Conservation (phyloP, 1,139 yeast genomes). For the Torulaspora globosa region DNA sequence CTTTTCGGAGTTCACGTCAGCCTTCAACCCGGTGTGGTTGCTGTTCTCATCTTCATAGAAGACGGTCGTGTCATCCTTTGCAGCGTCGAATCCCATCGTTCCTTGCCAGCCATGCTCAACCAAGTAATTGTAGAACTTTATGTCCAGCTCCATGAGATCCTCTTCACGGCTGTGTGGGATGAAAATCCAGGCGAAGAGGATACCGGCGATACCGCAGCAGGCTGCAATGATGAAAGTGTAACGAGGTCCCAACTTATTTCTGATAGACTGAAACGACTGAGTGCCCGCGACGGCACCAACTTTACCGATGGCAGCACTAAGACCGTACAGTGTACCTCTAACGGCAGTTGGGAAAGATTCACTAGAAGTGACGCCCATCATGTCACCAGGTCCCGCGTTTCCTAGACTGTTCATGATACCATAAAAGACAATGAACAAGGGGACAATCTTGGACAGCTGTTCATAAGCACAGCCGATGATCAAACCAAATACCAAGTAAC, state of each 20-base stretch:
- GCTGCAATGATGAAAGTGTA: constrained; percentile 63
- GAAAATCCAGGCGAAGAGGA: constrained; percentile 54
- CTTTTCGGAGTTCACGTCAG: constrained; percentile 1
- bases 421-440: constrained; percentile 54
- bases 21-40: not conserved
- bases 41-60: not conserved
- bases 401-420: constrained; percentile 59
- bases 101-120: constrained; percentile 67
- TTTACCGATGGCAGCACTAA: constrained; percentile 52
- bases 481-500: constrained; percentile 57
- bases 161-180: constrained; percentile 65
- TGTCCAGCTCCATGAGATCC: constrained; percentile 64
- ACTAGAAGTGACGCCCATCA: constrained; percentile 63
- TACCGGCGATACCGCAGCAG: constrained; percentile 63
- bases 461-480: constrained; percentile 55
- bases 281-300: constrained; percentile 55
- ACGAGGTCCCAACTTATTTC: constrained; percentile 40
- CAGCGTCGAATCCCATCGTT: constrained; percentile 15
- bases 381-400: constrained; percentile 74
- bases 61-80: constrained; percentile 2
- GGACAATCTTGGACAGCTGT: constrained; percentile 46
- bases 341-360: constrained; percentile 73
- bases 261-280: constrained; percentile 44
- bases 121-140: constrained; percentile 57
- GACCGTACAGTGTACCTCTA: constrained; percentile 59